Evolutionary conservation across 2,329 filamentous ascomycete species (phyloP).

Genomic region (Pyrenochaeta sp.): DNA sequence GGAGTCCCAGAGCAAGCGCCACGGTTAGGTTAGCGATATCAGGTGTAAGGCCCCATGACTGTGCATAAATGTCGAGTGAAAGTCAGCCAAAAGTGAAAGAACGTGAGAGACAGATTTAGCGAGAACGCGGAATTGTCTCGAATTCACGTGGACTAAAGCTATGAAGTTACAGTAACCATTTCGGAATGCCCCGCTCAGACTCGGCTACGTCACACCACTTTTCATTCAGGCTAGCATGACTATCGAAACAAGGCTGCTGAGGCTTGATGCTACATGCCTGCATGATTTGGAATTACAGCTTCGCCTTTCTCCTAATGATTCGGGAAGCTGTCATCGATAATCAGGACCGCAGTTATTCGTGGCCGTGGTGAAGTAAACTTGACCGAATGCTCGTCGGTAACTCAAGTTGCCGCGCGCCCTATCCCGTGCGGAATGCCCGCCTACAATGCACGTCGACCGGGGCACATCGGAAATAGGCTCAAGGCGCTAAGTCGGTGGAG

Average conservation of each 20-base stretch:
- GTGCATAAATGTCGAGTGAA: not conserved
- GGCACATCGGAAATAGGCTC: not conserved
- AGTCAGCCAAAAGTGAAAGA: not conserved
- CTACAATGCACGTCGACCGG: not conserved
- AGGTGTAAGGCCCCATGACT: not conserved
- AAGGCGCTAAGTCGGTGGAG: conserved; percentile 4
- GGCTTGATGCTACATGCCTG: not conserved
- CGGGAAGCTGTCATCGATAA: not conserved
- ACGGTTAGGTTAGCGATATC: not conserved
- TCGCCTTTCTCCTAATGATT: not conserved
- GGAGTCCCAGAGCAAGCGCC: not conserved
- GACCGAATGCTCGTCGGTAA: not conserved
- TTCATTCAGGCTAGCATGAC: not conserved
- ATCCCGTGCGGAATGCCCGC: not conserved
- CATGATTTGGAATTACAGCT: conserved; percentile 12
- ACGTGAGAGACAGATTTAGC: not conserved
- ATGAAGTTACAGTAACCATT: conserved; percentile 4
- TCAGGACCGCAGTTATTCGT: not conserved
- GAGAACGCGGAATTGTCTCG: conserved; percentile 30
- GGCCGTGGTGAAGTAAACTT: not conserved
- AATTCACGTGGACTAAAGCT: conserved; percentile 25
- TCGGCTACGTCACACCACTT: conserved; percentile 8
- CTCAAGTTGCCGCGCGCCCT: not conserved
- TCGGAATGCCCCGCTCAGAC: conserved; percentile 7
- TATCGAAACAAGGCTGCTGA: not conserved